These are phyloP conservation scores for Hermanozyma aechmeae DNA, from an alignment of 805 yeast genomes.

Conservation along the genomic window DNA sequence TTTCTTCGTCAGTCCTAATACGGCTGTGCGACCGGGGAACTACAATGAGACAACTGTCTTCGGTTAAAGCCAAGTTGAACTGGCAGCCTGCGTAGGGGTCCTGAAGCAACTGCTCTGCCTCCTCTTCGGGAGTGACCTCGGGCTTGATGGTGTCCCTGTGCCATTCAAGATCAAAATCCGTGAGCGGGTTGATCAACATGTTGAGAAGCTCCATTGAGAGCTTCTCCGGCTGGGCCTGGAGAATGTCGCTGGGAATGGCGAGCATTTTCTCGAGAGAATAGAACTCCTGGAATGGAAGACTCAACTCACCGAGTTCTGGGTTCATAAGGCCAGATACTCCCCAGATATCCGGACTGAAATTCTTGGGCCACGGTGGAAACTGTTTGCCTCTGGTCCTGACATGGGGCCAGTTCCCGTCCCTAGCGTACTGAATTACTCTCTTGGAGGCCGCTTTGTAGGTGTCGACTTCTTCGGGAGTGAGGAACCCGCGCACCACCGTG, in stretches of 20 bases:
- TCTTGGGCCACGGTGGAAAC: slow-evolving; percentile 50
- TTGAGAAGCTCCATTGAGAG: slow-evolving; percentile 41
- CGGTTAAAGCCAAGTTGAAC: slow-evolving; percentile 40
- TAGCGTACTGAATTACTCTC: slow-evolving; percentile 28
- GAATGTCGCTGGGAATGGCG: slow-evolving; percentile 31
- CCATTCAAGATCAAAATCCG: slow-evolving; percentile 46
- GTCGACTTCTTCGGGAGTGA: slow-evolving; percentile 30
- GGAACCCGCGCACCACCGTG: slow-evolving; percentile 30
- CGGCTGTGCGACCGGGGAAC: slow-evolving; percentile 40
- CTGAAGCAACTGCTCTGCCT: slow-evolving; percentile 25
- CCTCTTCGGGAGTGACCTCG: slow-evolving; percentile 36
- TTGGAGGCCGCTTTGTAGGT: slow-evolving; percentile 27
- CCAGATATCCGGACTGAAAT: slow-evolving; percentile 44
- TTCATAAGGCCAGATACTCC: slow-evolving; percentile 40
- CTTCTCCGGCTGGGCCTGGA: slow-evolving; percentile 25
- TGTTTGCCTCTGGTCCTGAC: slow-evolving; percentile 44
- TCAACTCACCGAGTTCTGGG: slow-evolving; percentile 32
- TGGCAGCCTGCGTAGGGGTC: slow-evolving; percentile 41
- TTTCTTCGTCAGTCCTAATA: slow-evolving; percentile 35
- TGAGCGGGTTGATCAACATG: slow-evolving; percentile 43
- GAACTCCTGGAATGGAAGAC: slow-evolving; percentile 29
- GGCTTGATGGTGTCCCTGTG: slow-evolving; percentile 43
- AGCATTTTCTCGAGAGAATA: slow-evolving; percentile 31
- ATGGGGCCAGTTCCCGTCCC: slow-evolving; percentile 40
- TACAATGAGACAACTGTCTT: slow-evolving; percentile 38